Evolutionary conservation across 164 flowering plant genomes (phyloP), one percentile per base, ranked within the genome.

Genomic region (Kalanchoe fedtschenkoi): DNA sequence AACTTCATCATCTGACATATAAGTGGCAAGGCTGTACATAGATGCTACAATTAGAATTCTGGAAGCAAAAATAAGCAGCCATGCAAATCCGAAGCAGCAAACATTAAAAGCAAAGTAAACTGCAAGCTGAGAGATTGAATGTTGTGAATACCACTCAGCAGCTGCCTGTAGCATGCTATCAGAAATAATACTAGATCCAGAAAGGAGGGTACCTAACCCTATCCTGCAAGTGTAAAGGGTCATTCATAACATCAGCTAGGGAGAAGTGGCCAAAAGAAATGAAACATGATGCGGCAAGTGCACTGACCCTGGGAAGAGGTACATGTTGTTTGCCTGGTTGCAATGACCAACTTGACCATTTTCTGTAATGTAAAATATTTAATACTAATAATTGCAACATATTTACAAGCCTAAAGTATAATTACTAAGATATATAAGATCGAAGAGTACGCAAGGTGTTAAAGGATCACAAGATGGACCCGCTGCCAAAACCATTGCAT

Each of bases 111-210:
- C 5, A 11, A 4, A 37, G 6, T 51, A 3, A 2, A 24, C 5
- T 26, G 11, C 28, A 11, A 26, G 56, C 33, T 11, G 56, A 51
- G 13, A 51, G 56, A 51, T 0, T 11, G 26, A 26, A 51, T 13
- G 10, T 26, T 51, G 0, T 17, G 8, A 17, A 35, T 85, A 90
- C 97, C 97, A 81, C 75, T 95, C 99, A 33, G 97, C 88, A 37
- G 99, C 97, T 73, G 97, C 96, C 69, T 90, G 97, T 66, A 93
- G 80, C 99, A 93, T 93, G 72, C 99, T 97, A 79, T 93, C 96
- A 30, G 99, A 90, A 38, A 93, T 64, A 22, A 90, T 68, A 60
- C 84, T 81, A 29, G 97, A 80, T 51, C 99, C 99, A 66, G 97
- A 84, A 64, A 95, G 77, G 43, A 90, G 97, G 53, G 97, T 85